These are phyloP conservation scores for Colletotrichum navitas DNA, from an alignment of 2,329 filamentous ascomycete species.

Conservation along the genomic window DNA sequence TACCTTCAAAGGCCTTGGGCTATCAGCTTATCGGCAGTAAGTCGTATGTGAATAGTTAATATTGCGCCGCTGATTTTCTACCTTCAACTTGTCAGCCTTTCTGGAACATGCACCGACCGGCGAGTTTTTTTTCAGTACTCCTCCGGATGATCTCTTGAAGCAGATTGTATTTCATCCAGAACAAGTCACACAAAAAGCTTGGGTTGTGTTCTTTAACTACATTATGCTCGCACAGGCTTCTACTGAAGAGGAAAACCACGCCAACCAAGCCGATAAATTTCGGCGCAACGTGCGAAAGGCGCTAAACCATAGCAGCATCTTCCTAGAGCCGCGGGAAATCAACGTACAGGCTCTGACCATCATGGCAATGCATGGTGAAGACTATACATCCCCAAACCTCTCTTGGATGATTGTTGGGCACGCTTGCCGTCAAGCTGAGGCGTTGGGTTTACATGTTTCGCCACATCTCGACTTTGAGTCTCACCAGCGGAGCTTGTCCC, in stretches of 20 bases:
- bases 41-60: neutral
- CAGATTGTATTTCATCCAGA: constrained; percentile 18
- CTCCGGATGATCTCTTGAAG: constrained; percentile 15
- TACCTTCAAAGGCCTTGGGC: constrained; percentile 13
- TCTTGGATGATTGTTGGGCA: constrained; percentile 28
- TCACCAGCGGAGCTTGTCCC: constrained; percentile 1
- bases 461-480: neutral
- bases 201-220: constrained; percentile 24
- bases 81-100: neutral
- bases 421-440: constrained; percentile 25
- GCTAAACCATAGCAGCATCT: constrained; percentile 22
- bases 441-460: constrained; percentile 12
- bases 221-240: constrained; percentile 21
- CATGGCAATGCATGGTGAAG: constrained; percentile 21
- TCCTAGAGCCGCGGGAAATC: constrained; percentile 11
- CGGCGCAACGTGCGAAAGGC: constrained; percentile 20
- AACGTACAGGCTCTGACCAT: constrained; percentile 12
- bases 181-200: constrained; percentile 6
- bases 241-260: neutral
- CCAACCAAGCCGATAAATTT: neutral
- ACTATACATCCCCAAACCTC: constrained; percentile 24
- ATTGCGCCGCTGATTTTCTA: neutral
- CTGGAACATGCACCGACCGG: constrained; percentile 19
- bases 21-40: constrained; percentile 28
- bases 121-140: constrained; percentile 12